These are phyloP conservation scores for Kwoniella mangroviensis DNA, from an alignment of 768 basidiomycete species.

Conservation along the genomic window DNA sequence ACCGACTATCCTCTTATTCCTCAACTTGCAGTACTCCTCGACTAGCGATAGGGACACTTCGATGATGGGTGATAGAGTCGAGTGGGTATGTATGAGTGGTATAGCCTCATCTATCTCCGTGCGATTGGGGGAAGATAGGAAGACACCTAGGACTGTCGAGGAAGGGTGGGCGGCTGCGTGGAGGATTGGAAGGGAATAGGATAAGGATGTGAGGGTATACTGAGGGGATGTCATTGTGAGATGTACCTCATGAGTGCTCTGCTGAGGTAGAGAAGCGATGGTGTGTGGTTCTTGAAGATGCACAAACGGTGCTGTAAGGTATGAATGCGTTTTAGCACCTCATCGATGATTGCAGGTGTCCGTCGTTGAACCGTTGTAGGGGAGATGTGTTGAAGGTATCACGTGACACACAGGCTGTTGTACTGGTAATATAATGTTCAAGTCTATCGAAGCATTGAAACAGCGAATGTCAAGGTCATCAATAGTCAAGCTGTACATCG, in stretches of 20 bases:
- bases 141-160: constrained; percentile 40
- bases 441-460: too few species aligned
- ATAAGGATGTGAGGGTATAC: constrained; percentile 18
- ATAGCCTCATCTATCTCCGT: constrained; percentile 22
- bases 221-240: not conserved
- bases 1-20: constrained; percentile 35
- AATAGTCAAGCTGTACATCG: too few species aligned
- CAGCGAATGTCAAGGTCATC: too few species aligned
- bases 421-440: too few species aligned
- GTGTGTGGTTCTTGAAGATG: too few species aligned
- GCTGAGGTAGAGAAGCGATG: too few species aligned
- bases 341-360: too few species aligned
- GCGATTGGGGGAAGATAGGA: constrained; percentile 30
- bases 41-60: constrained; percentile 36
- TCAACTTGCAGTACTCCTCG: constrained; percentile 24
- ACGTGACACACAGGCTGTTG: too few species aligned
- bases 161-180: constrained; percentile 42
- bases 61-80: constrained; percentile 35
- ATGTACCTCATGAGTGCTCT: not conserved
- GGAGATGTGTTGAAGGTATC: too few species aligned
- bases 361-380: too few species aligned
- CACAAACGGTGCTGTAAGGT: too few species aligned
- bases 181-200: constrained; percentile 42
- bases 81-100: constrained; percentile 39
- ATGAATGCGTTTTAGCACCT: too few species aligned